A percentile compares a stretch with the other conserved stretches of the same genome.
Evolutionary conservation across 2,329 filamentous ascomycete genomes (phyloP).

Genomic region (Curvularia sp.): DNA sequence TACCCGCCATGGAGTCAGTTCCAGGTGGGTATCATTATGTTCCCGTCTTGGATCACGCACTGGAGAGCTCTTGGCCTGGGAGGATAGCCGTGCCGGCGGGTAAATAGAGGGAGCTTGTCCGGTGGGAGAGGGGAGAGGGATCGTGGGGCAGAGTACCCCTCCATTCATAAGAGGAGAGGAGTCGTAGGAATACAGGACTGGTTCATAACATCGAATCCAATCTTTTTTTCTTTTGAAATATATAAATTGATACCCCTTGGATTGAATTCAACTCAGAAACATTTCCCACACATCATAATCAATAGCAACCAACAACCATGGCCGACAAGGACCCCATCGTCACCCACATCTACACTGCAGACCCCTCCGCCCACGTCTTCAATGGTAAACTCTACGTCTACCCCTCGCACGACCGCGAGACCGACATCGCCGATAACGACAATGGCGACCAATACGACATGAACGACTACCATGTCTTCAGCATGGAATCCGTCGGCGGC

Average conservation of each 20-base stretch:
- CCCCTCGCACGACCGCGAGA: conserved; percentile 80
- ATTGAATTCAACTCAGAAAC: neutral
- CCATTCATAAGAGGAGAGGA: conserved; percentile 33
- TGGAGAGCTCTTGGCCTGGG: conserved; percentile 28
- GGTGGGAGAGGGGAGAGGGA: conserved; percentile 8
- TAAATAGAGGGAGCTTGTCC: conserved; percentile 37
- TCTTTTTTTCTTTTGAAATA: neutral
- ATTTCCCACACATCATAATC: neutral
- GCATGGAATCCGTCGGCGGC: conserved; percentile 62
- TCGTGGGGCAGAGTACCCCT: conserved; percentile 37
- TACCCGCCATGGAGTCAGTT: conserved; percentile 25
- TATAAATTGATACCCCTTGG: neutral
- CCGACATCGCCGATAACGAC: conserved; percentile 77
- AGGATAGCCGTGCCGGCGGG: conserved; percentile 43
- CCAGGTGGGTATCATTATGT: conserved; percentile 17
- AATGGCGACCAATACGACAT: conserved; percentile 88
- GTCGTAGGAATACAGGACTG: neutral
- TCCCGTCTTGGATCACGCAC: conserved; percentile 24
- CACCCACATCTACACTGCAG: conserved; percentile 77
- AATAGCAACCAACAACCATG: conserved; percentile 30
- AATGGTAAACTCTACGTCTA: conserved; percentile 78
- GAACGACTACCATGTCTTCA: conserved; percentile 83
- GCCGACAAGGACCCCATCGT: conserved; percentile 66
- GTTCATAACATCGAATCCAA: neutral
- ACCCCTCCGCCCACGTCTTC: conserved; percentile 82